A percentile compares a stretch with the other conserved stretches of the same genome.
These are phyloP conservation scores for Coniochaeta sp. DNA, from an alignment of 2,329 filamentous ascomycete genomes.

Conservation along the genomic window DNA sequence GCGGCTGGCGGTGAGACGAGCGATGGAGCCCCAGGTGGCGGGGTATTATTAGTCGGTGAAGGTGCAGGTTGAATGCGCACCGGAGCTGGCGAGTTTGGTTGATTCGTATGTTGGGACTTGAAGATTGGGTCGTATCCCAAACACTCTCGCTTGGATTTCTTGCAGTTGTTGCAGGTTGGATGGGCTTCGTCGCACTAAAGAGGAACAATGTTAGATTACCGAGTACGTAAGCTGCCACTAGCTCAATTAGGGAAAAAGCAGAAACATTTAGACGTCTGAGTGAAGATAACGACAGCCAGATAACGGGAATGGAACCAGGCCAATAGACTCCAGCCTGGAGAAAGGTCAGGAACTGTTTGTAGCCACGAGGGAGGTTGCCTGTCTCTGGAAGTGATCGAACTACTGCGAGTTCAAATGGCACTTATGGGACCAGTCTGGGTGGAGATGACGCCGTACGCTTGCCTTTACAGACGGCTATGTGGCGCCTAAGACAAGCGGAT, in stretches of 20 bases:
- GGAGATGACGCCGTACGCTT: neutral
- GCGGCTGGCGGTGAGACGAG: slow-evolving; percentile 21
- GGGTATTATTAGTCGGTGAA: slow-evolving; percentile 16
- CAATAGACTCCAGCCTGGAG: neutral
- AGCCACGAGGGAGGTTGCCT: neutral
- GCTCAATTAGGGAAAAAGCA: neutral
- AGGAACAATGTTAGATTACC: neutral
- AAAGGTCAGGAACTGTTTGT: neutral
- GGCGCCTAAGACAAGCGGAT: neutral
- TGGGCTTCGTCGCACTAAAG: slow-evolving; percentile 89
- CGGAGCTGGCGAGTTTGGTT: slow-evolving; percentile 40
- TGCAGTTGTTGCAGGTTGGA: slow-evolving; percentile 84
- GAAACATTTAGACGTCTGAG: neutral
- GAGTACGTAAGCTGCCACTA: neutral
- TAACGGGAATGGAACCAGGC: neutral
- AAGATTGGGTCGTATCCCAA: slow-evolving; percentile 84
- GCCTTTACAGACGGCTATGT: neutral
- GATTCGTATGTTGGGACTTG: slow-evolving; percentile 49
- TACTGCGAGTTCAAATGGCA: neutral
- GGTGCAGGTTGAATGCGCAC: slow-evolving; percentile 67
- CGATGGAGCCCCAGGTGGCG: neutral
- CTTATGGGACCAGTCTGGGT: neutral
- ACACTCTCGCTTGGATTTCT: slow-evolving; percentile 83
- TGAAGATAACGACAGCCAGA: neutral
- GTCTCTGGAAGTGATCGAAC: neutral